Evolutionary conservation across 768 basidiomycete species (phyloP).

Genomic region (Floccularia luteovirens): DNA sequence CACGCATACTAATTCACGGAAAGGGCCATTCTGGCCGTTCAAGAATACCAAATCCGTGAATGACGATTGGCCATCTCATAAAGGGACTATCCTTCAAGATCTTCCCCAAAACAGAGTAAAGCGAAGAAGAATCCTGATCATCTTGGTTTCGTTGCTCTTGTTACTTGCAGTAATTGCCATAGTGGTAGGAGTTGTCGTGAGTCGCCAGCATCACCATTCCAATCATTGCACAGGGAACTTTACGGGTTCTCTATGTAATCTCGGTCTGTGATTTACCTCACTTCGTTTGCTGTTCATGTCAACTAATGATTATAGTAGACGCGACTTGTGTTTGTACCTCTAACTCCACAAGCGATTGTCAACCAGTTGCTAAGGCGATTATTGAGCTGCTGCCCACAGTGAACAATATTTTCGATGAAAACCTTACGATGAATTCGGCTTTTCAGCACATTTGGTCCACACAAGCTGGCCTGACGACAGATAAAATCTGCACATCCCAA

Average conservation of each 20-base stretch:
- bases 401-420: slow-evolving; percentile 38
- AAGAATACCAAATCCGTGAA: too few species aligned
- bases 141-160: slow-evolving; percentile 10
- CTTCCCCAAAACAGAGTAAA: not conserved
- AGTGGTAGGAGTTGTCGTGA: slow-evolving; percentile 32
- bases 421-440: slow-evolving; percentile 33
- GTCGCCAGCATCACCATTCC: slow-evolving; percentile 15
- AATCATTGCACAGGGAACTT: slow-evolving; percentile 31
- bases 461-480: slow-evolving; percentile 33
- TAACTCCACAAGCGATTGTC: slow-evolving; percentile 31
- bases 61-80: too few species aligned
- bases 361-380: slow-evolving; percentile 46
- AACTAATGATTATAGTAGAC: slow-evolving; percentile 27
- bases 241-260: slow-evolving; percentile 44
- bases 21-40: too few species aligned
- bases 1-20: too few species aligned
- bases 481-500: slow-evolving; percentile 43
- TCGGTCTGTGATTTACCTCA: slow-evolving; percentile 32
- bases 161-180: slow-evolving; percentile 24
- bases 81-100: not conserved
- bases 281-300: not conserved
- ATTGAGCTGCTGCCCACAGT: slow-evolving; percentile 39
- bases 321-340: slow-evolving; percentile 57
- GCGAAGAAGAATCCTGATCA: not conserved
- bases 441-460: slow-evolving; percentile 43